Evolutionary conservation across 2,329 filamentous ascomycete species (phyloP).

Genomic region (Claviceps sp.): DNA sequence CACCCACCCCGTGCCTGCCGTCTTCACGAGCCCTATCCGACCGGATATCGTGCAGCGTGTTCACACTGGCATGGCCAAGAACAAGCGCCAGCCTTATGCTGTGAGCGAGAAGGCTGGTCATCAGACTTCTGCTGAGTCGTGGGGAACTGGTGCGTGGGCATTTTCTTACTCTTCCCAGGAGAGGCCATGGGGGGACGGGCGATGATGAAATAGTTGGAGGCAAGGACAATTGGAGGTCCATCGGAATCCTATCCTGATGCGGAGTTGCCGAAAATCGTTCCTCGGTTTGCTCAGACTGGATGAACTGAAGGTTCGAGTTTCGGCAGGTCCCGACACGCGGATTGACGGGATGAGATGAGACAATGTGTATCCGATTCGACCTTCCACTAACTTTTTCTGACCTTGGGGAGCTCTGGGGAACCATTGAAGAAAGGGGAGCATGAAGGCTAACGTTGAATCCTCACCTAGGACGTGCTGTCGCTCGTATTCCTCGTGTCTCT

Average conservation of each 20-base stretch:
- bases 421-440: too few species aligned
- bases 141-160: constrained; percentile 81
- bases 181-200: too few species aligned
- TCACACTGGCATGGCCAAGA: constrained; percentile 99
- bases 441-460: not conserved
- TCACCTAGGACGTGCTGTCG: constrained; percentile 82
- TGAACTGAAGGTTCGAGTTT: too few species aligned
- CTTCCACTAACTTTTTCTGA: not conserved
- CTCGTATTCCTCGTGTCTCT: constrained; percentile 99
- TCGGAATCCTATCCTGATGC: not conserved
- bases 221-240: not conserved
- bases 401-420: not conserved
- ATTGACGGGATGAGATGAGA: not conserved
- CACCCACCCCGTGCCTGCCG: constrained; percentile 85
- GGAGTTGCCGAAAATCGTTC: not conserved
- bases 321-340: not conserved
- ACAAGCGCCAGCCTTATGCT: constrained; percentile 98
- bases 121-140: constrained; percentile 99
- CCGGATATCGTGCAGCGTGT: constrained; percentile 98
- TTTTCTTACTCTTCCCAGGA: too few species aligned
- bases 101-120: constrained; percentile 99
- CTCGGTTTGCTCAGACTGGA: not conserved
- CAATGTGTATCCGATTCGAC: not conserved
- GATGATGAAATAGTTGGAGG: not conserved
- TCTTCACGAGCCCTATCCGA: constrained; percentile 96